phyloP scores from a whole-genome alignment of 352 stramenopile genomes.

The Pythium scleroteichum region DNA sequence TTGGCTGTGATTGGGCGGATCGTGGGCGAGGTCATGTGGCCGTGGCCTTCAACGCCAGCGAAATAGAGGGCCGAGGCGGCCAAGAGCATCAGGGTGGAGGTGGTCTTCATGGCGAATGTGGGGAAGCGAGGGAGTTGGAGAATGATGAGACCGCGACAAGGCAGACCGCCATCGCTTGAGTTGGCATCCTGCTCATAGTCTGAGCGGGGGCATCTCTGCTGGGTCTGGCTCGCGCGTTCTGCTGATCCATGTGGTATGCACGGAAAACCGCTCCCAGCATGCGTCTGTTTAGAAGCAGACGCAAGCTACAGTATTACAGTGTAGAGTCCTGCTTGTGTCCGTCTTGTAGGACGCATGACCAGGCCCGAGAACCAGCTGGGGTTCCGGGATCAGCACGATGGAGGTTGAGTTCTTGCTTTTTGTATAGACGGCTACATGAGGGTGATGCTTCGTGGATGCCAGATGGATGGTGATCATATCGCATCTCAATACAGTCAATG shows the following conservation, averaged over 20 bases:
- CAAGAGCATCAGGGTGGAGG: slow-evolving; percentile 13
- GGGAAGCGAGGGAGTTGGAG: not conserved
- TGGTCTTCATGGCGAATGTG: slow-evolving; percentile 13
- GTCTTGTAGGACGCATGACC: no score
- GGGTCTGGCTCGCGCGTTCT: slow-evolving; percentile 12
- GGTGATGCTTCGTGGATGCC: not conserved
- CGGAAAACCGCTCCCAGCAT: no score
- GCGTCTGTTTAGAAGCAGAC: no score
- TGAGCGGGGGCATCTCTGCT: no score
- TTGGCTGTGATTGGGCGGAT: slow-evolving; percentile 32
- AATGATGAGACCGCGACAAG: no score
- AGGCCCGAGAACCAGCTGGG: slow-evolving; percentile 3
- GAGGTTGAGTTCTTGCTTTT: not conserved
- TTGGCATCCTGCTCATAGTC: no score
- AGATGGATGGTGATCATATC: slow-evolving; percentile 3
- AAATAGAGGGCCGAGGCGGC: slow-evolving; percentile 9
- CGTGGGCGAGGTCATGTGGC: slow-evolving; percentile 25
- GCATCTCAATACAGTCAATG: no score
- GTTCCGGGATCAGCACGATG: slow-evolving; percentile 7
- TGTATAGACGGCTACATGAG: not conserved
- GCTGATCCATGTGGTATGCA: slow-evolving; percentile 9
- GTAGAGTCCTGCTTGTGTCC: no score
- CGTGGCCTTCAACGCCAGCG: slow-evolving; percentile 25
- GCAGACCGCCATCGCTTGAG: no score
- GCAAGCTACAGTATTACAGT: no score